Percentiles rank a stretch among this genome's conserved stretches.
Conservation (phyloP, 2,329 filamentous ascomycete species). For the Penicillium sclerotiorum region DNA sequence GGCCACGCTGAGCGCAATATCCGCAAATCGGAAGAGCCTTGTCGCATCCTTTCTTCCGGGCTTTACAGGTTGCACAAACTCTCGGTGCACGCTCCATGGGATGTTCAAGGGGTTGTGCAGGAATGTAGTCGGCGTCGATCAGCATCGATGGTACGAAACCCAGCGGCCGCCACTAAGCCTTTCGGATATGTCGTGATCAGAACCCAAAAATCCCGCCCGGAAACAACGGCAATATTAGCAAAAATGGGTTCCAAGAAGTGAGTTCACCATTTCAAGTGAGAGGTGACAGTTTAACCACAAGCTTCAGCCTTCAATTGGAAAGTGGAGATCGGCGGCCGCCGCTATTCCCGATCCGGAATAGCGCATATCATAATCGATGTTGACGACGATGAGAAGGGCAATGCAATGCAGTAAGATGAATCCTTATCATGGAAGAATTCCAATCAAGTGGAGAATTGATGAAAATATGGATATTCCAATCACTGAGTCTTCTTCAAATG, state of each 20-base stretch:
- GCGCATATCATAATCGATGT: not conserved
- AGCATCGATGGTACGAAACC: not conserved
- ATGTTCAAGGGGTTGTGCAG: not conserved
- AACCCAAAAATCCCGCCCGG: too few relatives aligned
- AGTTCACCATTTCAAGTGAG: too few relatives aligned
- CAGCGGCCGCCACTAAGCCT: not conserved
- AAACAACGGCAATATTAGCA: too few relatives aligned
- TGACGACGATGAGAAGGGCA: too few relatives aligned
- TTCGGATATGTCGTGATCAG: too few relatives aligned
- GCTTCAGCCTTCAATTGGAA: too few relatives aligned
- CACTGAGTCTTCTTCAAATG: not conserved
- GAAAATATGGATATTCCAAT: not conserved
- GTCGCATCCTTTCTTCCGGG: conserved; percentile 6
- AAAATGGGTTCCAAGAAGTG: too few relatives aligned
- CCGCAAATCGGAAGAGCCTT: conserved; percentile 6
- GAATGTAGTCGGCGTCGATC: not conserved
- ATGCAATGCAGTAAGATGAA: too few relatives aligned
- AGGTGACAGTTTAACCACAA: too few relatives aligned
- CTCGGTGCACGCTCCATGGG: conserved; percentile 4
- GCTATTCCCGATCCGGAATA: not conserved
- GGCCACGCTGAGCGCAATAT: conserved; percentile 3
- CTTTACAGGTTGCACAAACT: conserved; percentile 5
- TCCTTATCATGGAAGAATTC: not conserved
- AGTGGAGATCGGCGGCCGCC: conserved; percentile 1
- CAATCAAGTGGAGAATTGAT: not conserved